phyloP scores from a whole-genome alignment of 2,329 filamentous ascomycete genomes.

The Metarhizium album region DNA sequence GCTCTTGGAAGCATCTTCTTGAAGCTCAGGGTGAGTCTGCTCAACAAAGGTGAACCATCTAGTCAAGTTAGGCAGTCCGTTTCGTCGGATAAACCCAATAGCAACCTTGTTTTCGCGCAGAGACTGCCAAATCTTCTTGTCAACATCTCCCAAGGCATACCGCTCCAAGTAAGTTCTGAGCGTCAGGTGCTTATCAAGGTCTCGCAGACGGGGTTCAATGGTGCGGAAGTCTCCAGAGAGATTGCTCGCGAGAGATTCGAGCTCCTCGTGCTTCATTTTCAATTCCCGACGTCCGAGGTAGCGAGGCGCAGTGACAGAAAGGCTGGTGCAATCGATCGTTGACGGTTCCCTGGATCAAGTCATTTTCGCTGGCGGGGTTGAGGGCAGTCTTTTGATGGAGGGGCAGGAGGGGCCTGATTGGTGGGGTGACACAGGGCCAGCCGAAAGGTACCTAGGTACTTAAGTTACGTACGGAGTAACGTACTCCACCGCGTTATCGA shows the following conservation, averaged over 20 bases:
- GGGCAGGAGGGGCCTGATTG: slow-evolving; percentile 8
- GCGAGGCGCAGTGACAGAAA: neutral
- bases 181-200: slow-evolving; percentile 78
- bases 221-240: slow-evolving; percentile 67
- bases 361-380: slow-evolving; percentile 15
- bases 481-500: slow-evolving; percentile 15
- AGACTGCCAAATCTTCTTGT: slow-evolving; percentile 74
- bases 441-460: too few relatives aligned
- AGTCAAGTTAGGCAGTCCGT: slow-evolving; percentile 61
- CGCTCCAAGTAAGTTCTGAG: slow-evolving; percentile 80
- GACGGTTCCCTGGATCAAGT: slow-evolving; percentile 12
- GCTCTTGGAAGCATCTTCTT: slow-evolving; percentile 55
- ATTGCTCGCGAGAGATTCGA: slow-evolving; percentile 38
- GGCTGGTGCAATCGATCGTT: neutral
- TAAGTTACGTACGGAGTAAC: too few relatives aligned
- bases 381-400: slow-evolving; percentile 9
- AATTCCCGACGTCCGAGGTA: neutral
- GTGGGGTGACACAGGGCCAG: too few relatives aligned
- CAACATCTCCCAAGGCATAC: slow-evolving; percentile 64
- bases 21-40: slow-evolving; percentile 66
- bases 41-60: slow-evolving; percentile 87
- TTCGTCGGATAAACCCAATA: slow-evolving; percentile 69
- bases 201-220: slow-evolving; percentile 61
- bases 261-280: slow-evolving; percentile 47
- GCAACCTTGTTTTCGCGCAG: slow-evolving; percentile 79